These are phyloP conservation scores for Amanita molliuscula DNA, from an alignment of 768 basidiomycete species.

Conservation along the genomic window DNA sequence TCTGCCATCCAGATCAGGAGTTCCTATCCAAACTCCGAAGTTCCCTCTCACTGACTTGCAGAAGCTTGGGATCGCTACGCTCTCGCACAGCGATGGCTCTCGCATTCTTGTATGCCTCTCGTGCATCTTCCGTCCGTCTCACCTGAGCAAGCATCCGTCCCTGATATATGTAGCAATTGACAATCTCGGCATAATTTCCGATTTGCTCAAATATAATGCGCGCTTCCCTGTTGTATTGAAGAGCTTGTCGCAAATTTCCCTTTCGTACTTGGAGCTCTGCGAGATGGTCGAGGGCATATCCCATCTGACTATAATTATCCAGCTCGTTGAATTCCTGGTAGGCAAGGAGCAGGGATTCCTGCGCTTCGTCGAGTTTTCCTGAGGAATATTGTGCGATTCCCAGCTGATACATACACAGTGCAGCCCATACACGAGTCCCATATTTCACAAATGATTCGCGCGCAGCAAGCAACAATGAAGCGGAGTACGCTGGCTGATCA, in stretches of 20 bases:
- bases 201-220: background rate
- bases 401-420: background rate
- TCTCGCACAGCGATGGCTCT: background rate
- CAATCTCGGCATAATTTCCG: background rate
- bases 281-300: background rate
- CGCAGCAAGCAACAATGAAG: background rate
- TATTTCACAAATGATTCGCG: background rate
- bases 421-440: background rate
- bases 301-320: background rate
- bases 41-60: background rate
- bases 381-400: background rate
- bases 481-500: background rate
- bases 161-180: background rate
- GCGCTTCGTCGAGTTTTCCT: background rate
- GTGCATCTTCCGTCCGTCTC: background rate
- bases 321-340: background rate
- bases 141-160: background rate
- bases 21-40: background rate
- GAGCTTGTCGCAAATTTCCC: background rate
- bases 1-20: background rate
- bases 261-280: background rate
- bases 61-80: background rate
- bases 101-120: background rate
- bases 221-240: background rate
- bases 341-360: background rate